A percentile compares a stretch with the other conserved stretches of the same genome.
Evolutionary conservation across 2,329 filamentous ascomycete genomes (phyloP).

Genomic region (Curvularia lunata): DNA sequence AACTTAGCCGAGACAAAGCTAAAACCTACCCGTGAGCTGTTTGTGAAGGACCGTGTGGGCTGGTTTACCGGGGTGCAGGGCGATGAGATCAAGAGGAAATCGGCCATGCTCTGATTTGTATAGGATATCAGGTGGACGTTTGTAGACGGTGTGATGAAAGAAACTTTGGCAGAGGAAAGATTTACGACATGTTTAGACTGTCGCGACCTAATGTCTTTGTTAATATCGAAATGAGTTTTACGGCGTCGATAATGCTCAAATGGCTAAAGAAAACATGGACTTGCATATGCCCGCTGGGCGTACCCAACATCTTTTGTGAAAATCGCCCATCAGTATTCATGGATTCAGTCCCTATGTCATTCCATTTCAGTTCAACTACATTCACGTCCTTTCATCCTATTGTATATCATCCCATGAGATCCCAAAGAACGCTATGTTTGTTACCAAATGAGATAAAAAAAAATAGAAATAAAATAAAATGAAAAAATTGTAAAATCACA

Average conservation of each 20-base stretch:
- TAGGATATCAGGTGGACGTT: background rate
- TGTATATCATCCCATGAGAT: background rate
- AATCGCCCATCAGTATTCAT: background rate
- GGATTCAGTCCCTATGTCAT: background rate
- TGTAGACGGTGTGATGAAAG: background rate
- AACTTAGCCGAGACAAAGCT: slow-evolving; percentile 63
- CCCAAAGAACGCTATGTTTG: background rate
- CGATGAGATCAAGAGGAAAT: slow-evolving; percentile 8
- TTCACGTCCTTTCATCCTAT: too few species aligned
- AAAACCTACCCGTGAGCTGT: slow-evolving; percentile 61
- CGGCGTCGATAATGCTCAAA: background rate
- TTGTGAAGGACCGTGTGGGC: slow-evolving; percentile 57
- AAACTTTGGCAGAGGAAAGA: background rate
- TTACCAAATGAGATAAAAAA: background rate
- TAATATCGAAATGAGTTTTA: background rate
- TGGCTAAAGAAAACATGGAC: background rate
- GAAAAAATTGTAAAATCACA: background rate
- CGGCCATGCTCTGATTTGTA: background rate
- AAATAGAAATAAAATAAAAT: too few species aligned
- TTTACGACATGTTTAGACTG: background rate
- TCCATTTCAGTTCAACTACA: background rate
- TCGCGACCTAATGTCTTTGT: background rate
- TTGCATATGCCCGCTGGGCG: too few species aligned
- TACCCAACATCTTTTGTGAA: too few species aligned
- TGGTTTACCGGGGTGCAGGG: slow-evolving; percentile 50